These are phyloP conservation scores for Beta vulgaris DNA, from an alignment of 148 eudicot species.

Conservation along the genomic window DNA sequence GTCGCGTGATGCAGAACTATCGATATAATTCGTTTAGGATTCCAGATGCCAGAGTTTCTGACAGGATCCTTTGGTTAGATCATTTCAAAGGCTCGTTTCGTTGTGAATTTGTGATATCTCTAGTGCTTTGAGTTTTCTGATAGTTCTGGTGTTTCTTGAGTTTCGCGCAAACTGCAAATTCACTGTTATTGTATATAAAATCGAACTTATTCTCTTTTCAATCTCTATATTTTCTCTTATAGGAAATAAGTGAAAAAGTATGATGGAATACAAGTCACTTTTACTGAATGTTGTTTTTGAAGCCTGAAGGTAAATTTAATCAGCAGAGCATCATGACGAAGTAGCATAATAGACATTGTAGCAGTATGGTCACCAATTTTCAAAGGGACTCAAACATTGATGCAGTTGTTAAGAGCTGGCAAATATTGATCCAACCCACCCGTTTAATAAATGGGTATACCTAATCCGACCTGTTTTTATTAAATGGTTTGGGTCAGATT, in stretches of 20 bases:
- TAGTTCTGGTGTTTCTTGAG: background rate
- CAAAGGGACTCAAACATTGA: too few species aligned
- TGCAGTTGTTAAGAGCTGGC: too few species aligned
- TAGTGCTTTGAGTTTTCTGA: background rate
- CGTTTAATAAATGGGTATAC: too few species aligned
- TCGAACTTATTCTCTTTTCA: background rate
- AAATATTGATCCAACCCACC: too few species aligned
- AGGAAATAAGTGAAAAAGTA: background rate
- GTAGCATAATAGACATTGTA: too few species aligned
- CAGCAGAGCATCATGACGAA: too few species aligned
- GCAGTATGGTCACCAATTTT: too few species aligned
- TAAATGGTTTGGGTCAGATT: too few species aligned
- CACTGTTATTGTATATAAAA: constrained; percentile 14
- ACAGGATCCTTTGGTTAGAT: background rate
- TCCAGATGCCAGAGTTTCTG: background rate
- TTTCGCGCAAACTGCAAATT: background rate
- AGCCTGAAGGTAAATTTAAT: too few species aligned
- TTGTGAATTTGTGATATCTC: background rate
- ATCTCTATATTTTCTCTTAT: background rate
- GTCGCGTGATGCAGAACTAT: constrained; percentile 2
- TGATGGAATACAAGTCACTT: too few species aligned
- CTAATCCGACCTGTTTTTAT: too few species aligned
- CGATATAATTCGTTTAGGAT: background rate
- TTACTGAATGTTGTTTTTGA: too few species aligned
- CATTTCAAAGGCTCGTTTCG: background rate